Evolutionary conservation across 2,329 filamentous ascomycete species (phyloP), one percentile per base, ranked within the genome.

Genomic region (Ophiocordyceps camponoti-floridani): DNA sequence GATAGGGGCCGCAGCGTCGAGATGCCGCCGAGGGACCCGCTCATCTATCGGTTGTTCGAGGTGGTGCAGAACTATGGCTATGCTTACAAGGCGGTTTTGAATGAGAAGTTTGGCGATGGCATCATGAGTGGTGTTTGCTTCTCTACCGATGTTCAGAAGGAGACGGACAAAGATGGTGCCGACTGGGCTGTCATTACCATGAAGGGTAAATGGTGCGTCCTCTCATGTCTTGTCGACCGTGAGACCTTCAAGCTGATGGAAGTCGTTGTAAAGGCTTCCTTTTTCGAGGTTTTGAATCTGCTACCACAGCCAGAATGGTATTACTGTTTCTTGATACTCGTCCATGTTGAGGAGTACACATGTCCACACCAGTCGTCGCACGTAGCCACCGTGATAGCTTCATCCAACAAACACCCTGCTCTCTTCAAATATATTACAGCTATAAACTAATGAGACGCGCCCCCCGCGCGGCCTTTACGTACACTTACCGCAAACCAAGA

Each of bases 91-190:
- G 88, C 87, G 1, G 75, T 96, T 4, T 60, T 95, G 62, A 95
- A 96, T 53, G 89, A 96, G 73, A 95, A 95, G 70, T 87, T 86
- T 58, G 83, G 83, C 0, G 83, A 88, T 58, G 89, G 89, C 1
- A 96, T 96, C 57, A 95, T 96, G 89, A 94, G 86, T 58, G 89
- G 88, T 1, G 94, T 95, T 57, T 78, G 79, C 14, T 95, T 94
- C 62, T 83, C 78, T 44, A 94, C 86, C 0, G 86, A 86, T 57
- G 83, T 96, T 2, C 86, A 95, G 61, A 94, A 93, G 73, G 89
- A 96, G 73, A 79, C 80, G 1, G 89, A 95, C 59, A 77, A 82
- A 48, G 75, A 84, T 54, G 88, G 87, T 4, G 73, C 75, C 44
- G 70, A 81, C 7, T 94, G 86, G 86, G 86, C 82, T 4, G 78